Percentiles rank a stretch among this genome's conserved stretches.
Evolutionary conservation across 2,329 filamentous ascomycete genomes (phyloP).

Genomic region (Rhynchosporium graminicola): DNA sequence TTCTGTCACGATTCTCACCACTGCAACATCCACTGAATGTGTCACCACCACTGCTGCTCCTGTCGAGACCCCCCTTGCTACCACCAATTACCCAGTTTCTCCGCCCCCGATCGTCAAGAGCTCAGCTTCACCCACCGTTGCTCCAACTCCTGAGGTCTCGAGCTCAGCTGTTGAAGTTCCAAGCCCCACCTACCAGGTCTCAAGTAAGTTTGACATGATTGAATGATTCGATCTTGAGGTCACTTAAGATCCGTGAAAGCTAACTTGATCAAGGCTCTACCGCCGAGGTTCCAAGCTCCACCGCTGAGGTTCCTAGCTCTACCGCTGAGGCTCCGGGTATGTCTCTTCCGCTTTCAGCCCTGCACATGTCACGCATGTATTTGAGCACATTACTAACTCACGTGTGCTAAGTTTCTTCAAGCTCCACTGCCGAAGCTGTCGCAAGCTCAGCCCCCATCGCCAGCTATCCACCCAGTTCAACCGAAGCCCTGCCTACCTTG

Average conservation of each 20-base stretch:
- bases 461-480: conserved; percentile 7
- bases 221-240: background rate
- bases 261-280: background rate
- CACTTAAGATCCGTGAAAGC: background rate
- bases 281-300: conserved; percentile 9
- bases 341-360: too few relatives aligned
- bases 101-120: conserved; percentile 10
- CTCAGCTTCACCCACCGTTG: conserved; percentile 4
- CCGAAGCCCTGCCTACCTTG: conserved; percentile 1
- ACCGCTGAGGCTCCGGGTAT: background rate
- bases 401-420: too few relatives aligned
- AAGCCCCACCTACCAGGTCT: conserved; percentile 2
- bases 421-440: conserved; percentile 1
- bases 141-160: conserved; percentile 5
- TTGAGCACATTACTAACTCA: too few relatives aligned
- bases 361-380: too few relatives aligned
- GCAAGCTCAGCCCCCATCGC: background rate
- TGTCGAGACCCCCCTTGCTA: conserved; percentile 8
- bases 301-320: conserved; percentile 4
- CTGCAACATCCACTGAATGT: conserved; percentile 20
- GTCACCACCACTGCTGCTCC: conserved; percentile 5
- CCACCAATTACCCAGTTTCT: conserved; percentile 8
- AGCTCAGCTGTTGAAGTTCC: conserved; percentile 16
- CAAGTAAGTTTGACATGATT: background rate
- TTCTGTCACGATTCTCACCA: conserved; percentile 15